A percentile compares a stretch with the other conserved stretches of the same genome.
phyloP scores from a whole-genome alignment of 2,329 filamentous ascomycete genomes.

The Paracamarosporium sp. region DNA sequence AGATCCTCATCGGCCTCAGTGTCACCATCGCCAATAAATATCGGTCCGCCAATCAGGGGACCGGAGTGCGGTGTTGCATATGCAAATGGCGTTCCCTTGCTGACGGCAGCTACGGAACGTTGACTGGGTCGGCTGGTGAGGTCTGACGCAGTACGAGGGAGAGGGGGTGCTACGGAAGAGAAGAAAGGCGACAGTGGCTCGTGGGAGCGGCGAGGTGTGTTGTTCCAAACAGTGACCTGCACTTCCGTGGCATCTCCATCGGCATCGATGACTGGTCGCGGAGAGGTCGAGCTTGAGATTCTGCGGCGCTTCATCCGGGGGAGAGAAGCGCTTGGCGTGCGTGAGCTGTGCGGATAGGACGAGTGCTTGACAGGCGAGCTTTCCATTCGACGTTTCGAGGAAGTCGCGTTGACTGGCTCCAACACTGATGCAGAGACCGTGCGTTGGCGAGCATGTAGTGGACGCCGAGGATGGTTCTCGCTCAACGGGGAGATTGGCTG shows the following conservation, averaged over 20 bases:
- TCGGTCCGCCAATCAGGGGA: constrained; percentile 37
- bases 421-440: constrained; percentile 37
- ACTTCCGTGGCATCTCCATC: constrained; percentile 21
- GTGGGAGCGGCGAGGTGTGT: constrained; percentile 53
- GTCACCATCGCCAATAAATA: constrained; percentile 35
- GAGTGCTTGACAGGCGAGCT: constrained; percentile 37
- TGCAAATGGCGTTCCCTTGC: constrained; percentile 64
- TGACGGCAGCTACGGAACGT: constrained; percentile 37
- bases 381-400: constrained; percentile 40
- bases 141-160: constrained; percentile 39
- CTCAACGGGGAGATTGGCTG: constrained; percentile 46
- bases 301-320: constrained; percentile 57
- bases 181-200: constrained; percentile 53
- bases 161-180: constrained; percentile 31
- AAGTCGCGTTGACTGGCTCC: constrained; percentile 25
- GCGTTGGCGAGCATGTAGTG: constrained; percentile 32
- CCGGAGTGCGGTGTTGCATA: constrained; percentile 77
- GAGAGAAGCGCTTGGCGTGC: constrained; percentile 44
- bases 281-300: constrained; percentile 35
- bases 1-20: constrained; percentile 44
- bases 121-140: constrained; percentile 53
- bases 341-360: constrained; percentile 35
- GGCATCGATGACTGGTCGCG: constrained; percentile 18
- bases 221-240: constrained; percentile 37
- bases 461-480: constrained; percentile 35